Percentiles rank a stretch among this genome's conserved stretches.
These are phyloP conservation scores for Phytophthora litchii DNA, from an alignment of 352 stramenopile species.

Conservation along the genomic window DNA sequence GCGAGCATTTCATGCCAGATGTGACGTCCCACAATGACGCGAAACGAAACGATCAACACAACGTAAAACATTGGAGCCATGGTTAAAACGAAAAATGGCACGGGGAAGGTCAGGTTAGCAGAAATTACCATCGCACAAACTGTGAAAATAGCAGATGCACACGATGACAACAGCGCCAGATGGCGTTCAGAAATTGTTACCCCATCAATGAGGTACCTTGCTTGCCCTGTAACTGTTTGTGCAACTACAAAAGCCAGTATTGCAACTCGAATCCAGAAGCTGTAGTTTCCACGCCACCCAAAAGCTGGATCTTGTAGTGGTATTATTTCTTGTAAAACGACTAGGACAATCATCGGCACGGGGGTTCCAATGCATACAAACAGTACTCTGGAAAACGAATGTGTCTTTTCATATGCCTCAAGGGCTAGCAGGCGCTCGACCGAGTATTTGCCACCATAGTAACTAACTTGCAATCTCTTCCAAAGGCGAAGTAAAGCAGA, in stretches of 20 bases:
- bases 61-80: constrained; percentile 9
- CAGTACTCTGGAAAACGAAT: neutral
- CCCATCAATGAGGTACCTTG: constrained; percentile 1
- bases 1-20: constrained; percentile 2
- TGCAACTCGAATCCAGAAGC: constrained; percentile 13
- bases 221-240: constrained; percentile 6
- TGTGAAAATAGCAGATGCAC: constrained; percentile 1
- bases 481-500: neutral
- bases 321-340: constrained; percentile 10
- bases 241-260: constrained; percentile 7
- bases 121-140: neutral
- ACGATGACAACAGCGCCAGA: neutral
- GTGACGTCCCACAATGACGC: constrained; percentile 1
- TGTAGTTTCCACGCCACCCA: constrained; percentile 14
- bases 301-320: constrained; percentile 15
- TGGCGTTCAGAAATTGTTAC: neutral
- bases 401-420: constrained; percentile 1
- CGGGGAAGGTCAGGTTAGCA: constrained; percentile 6
- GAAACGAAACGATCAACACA: constrained; percentile 4
- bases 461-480: constrained; percentile 1
- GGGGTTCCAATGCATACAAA: constrained; percentile 8
- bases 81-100: constrained; percentile 14
- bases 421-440: constrained; percentile 8
- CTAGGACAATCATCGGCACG: neutral
- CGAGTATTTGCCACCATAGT: constrained; percentile 1